A percentile compares a stretch with the other conserved stretches of the same genome.
These are phyloP conservation scores for Colletotrichum destructivum DNA, from an alignment of 2,329 filamentous ascomycete genomes.

Conservation along the genomic window DNA sequence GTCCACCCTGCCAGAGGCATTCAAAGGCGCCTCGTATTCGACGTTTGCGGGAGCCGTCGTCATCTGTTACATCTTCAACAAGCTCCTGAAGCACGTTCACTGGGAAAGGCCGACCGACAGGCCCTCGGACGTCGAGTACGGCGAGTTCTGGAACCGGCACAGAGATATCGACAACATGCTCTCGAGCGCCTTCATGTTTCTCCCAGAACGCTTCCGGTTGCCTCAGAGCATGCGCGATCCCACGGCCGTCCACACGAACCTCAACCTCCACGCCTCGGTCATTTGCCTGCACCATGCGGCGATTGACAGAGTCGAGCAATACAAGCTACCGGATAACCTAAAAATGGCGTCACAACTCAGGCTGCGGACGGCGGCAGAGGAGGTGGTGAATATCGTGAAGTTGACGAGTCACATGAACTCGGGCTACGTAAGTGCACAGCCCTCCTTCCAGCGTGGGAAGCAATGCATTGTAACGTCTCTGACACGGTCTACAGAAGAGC, in stretches of 20 bases:
- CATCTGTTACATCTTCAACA: slow-evolving; percentile 84
- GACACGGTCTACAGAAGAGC: slow-evolving; percentile 70
- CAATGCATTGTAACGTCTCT: slow-evolving; percentile 38
- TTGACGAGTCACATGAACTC: slow-evolving; percentile 81
- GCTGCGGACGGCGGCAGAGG: slow-evolving; percentile 84
- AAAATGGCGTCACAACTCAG: slow-evolving; percentile 80
- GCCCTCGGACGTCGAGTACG: slow-evolving; percentile 80
- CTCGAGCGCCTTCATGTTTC: slow-evolving; percentile 82
- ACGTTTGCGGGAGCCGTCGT: slow-evolving; percentile 81
- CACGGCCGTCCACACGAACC: slow-evolving; percentile 85
- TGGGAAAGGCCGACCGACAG: slow-evolving; percentile 78
- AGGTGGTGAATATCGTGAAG: slow-evolving; percentile 87
- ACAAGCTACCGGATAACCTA: slow-evolving; percentile 75
- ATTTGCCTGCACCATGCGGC: slow-evolving; percentile 94
- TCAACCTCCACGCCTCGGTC: slow-evolving; percentile 88
- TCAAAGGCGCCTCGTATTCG: slow-evolving; percentile 75
- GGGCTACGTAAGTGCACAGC: slow-evolving; percentile 69
- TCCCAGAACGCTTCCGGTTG: slow-evolving; percentile 82
- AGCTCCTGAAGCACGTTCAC: slow-evolving; percentile 86
- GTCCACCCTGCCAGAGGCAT: slow-evolving; percentile 74
- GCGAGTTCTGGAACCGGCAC: slow-evolving; percentile 89
- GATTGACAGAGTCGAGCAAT: slow-evolving; percentile 84
- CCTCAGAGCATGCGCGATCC: slow-evolving; percentile 78
- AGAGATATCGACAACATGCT: slow-evolving; percentile 85
- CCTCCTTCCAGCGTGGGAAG: not conserved